A percentile compares a stretch with the other conserved stretches of the same genome.
Conservation (phyloP, 1,139 yeast genomes). For the Geotrichum fermentans region DNA sequence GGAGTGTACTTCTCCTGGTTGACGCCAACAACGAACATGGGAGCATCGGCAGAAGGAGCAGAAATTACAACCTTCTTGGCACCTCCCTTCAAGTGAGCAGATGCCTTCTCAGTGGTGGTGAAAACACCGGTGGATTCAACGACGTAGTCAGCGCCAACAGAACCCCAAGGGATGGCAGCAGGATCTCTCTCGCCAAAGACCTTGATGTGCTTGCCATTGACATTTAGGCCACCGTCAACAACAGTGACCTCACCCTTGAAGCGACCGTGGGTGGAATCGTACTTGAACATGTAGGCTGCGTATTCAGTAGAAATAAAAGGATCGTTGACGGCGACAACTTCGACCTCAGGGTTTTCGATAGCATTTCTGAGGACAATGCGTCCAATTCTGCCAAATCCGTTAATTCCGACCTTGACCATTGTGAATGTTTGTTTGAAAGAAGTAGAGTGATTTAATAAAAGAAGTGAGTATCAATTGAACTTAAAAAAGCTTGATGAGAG, state of each 20-base stretch:
- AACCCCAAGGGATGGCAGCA: constrained; percentile 76
- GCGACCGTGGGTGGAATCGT: constrained; percentile 81
- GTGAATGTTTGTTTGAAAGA: constrained; percentile 9
- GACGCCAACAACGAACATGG: constrained; percentile 85
- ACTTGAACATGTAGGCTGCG: constrained; percentile 85
- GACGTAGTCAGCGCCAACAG: constrained; percentile 68
- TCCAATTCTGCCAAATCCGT: too few species aligned
- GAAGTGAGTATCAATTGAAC: not conserved
- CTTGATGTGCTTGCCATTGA: constrained; percentile 64
- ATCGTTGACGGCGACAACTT: constrained; percentile 77
- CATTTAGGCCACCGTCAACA: constrained; percentile 53
- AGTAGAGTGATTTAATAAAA: too few species aligned
- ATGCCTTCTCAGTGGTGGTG: constrained; percentile 75
- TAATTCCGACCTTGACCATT: too few species aligned
- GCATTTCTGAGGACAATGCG: constrained; percentile 67
- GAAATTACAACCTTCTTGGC: too few species aligned
- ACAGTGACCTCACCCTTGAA: constrained; percentile 63
- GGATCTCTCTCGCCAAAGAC: constrained; percentile 79
- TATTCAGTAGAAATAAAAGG: constrained; percentile 79
- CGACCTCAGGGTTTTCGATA: constrained; percentile 59
- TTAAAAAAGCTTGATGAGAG: not conserved
- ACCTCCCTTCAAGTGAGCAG: too few species aligned
- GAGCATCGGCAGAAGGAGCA: too few species aligned
- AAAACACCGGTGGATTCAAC: constrained; percentile 88
- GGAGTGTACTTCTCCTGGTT: constrained; percentile 68